Base-by-base conservation (phyloP, 2,329 filamentous ascomycete species). In the Albophoma yamanashiensis region DNA sequence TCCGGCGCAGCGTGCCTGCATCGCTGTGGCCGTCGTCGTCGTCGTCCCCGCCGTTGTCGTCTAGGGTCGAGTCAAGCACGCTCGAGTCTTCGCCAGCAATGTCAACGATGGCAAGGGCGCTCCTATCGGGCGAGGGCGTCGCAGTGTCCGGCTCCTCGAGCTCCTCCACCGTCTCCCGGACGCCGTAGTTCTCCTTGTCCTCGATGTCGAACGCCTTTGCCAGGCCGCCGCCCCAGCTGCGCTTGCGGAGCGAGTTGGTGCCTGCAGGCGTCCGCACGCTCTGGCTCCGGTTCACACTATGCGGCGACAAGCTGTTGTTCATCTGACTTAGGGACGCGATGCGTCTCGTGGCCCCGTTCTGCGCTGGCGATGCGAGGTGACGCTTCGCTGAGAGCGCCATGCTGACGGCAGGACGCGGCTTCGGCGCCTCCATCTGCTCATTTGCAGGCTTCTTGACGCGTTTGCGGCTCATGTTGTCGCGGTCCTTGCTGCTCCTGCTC, bases 321-420 rank as follows among this genome's bases (percentile, higher is more conserved):
- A 97, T 95, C 74, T 97, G 91, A 71, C 89, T 95, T 42, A 97
- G 83, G 57, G 91, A 96, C 61, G 95, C 83, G 68, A 97, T 97
- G 56, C 94, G 86, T 47, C 93, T 83, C 70, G 86, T 82, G 70
- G 87, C 79, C 68, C 83, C 77, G 22, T 78, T 76, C 56, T 81
- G 74, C 22, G 75, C 78, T 1, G 83, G 72, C 60, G 67, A 73
- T 58, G 69, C 75, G 57, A 74, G 76, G 67, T 69, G 82, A 63
- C 80, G 74, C 72, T 80, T 79, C 67, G 82, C 75, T 5, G 77
- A 75, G 63, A 86, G 76, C 2, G 82, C 81, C 69, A 85, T 79
- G 65, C 75, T 80, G 61, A 85, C 75, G 9, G 76, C 79, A 0
- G 75, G 67, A 59, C 59, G 63, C 31, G 64, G 52, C 59, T 65